phyloP scores from a whole-genome alignment of 2,329 filamentous ascomycete species.

The Eurotiales sp. region DNA sequence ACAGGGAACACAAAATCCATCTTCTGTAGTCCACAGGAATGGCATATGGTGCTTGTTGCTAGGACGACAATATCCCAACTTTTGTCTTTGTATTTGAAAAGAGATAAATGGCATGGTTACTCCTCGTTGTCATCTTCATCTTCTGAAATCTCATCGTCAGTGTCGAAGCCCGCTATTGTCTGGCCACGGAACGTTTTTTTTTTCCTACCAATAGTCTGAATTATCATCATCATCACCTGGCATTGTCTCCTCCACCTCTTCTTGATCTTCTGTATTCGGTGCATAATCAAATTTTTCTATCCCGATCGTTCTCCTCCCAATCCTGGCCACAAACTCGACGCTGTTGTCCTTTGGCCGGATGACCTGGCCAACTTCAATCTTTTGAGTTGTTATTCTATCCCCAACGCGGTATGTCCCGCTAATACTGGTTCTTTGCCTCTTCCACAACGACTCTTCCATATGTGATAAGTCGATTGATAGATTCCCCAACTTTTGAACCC shows the following conservation, averaged over 20 bases:
- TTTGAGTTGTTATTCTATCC: no score
- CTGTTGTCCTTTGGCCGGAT: not conserved
- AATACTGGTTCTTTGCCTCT: not conserved
- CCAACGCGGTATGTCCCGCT: not conserved
- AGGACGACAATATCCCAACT: no score
- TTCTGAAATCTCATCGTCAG: no score
- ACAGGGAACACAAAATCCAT: no score
- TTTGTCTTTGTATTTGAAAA: no score
- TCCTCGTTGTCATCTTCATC: not conserved
- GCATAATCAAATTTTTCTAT: not conserved
- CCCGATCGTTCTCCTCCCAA: not conserved
- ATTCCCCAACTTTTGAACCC: not conserved
- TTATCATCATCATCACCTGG: not conserved
- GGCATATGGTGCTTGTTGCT: no score
- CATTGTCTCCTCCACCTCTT: not conserved
- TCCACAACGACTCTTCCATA: not conserved
- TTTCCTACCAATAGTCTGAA: not conserved
- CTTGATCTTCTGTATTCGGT: not conserved
- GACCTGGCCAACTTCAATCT: conserved; percentile 4
- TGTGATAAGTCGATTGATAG: not conserved
- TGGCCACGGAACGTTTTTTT: no score
- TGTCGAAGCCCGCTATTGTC: no score
- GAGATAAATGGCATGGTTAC: no score
- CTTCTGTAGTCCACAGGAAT: no score
- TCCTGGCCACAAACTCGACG: conserved; percentile 2